These are phyloP conservation scores for Lepiota subincarnata DNA, from an alignment of 768 basidiomycete species.

Conservation along the genomic window DNA sequence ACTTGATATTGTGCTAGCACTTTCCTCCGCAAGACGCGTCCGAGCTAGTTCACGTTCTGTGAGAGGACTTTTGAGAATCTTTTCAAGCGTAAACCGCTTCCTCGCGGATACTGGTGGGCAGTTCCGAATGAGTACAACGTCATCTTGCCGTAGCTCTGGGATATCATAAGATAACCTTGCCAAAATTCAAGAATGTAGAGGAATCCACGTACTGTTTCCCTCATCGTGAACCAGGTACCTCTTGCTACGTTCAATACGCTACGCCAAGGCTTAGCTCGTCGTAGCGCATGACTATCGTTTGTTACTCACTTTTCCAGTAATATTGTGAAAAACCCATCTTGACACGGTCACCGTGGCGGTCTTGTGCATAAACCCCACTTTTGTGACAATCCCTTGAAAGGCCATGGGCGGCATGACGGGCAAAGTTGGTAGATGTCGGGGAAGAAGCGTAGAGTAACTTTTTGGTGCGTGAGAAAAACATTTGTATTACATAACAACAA, in stretches of 20 bases:
- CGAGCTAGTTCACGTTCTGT: slow-evolving; percentile 47
- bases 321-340: slow-evolving; percentile 64
- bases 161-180: not conserved
- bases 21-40: slow-evolving; percentile 19
- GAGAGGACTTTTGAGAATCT: slow-evolving; percentile 64
- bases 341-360: slow-evolving; percentile 82
- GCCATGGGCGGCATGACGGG: slow-evolving; percentile 71
- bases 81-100: slow-evolving; percentile 73
- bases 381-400: slow-evolving; percentile 71
- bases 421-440: not conserved
- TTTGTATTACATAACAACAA: not conserved
- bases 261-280: slow-evolving; percentile 4
- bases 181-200: too few species aligned
- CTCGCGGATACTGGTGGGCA: slow-evolving; percentile 77
- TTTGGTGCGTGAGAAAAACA: not conserved
- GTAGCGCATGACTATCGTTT: not conserved
- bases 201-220: slow-evolving; percentile 50
- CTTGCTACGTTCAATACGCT: slow-evolving; percentile 74
- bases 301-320: slow-evolving; percentile 68
- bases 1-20: slow-evolving; percentile 12
- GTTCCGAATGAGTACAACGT: slow-evolving; percentile 74
- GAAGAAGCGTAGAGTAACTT: not conserved
- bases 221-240: slow-evolving; percentile 79
- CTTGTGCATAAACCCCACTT: slow-evolving; percentile 79
- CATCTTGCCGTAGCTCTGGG: slow-evolving; percentile 61